phyloP scores from a whole-genome alignment of 2,329 filamentous ascomycete genomes.

The Knoxdaviesia capensis region DNA sequence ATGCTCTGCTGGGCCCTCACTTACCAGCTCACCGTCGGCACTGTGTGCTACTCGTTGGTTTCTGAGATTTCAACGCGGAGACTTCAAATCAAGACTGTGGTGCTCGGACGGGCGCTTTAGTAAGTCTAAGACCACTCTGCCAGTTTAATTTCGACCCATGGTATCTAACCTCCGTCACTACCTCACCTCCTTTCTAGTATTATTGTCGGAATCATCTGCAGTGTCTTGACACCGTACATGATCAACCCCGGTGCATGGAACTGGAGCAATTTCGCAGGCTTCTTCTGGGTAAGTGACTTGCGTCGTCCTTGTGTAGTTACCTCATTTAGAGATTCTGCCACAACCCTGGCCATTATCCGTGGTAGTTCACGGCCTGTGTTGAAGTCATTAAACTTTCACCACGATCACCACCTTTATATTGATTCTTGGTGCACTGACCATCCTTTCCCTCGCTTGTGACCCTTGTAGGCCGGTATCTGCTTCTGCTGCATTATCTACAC shows the following conservation, averaged over 20 bases:
- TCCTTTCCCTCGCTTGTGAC: constrained; percentile 8
- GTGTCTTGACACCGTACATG: constrained; percentile 80
- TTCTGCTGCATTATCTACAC: constrained; percentile 25
- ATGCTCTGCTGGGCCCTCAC: constrained; percentile 68
- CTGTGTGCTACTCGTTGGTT: constrained; percentile 77
- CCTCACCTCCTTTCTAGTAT: constrained; percentile 28
- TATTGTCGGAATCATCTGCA: constrained; percentile 62
- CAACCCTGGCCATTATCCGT: no score
- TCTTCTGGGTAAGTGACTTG: constrained; percentile 47
- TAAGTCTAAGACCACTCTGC: constrained; percentile 13
- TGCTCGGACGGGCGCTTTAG: constrained; percentile 63
- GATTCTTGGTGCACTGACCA: neutral
- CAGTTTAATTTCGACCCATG: neutral
- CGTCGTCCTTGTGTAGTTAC: neutral
- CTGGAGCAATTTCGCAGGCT: constrained; percentile 73
- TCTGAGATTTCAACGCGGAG: constrained; percentile 66
- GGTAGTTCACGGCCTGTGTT: no score
- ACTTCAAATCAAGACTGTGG: constrained; percentile 80
- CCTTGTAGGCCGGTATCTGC: constrained; percentile 21
- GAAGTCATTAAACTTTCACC: neutral
- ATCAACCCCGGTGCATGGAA: constrained; percentile 73
- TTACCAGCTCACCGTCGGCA: constrained; percentile 76
- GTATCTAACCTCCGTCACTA: neutral
- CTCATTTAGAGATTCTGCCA: neutral
- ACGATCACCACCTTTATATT: neutral